phyloP scores from a whole-genome alignment of 306 rosid species.

The Sicyos edulis region DNA sequence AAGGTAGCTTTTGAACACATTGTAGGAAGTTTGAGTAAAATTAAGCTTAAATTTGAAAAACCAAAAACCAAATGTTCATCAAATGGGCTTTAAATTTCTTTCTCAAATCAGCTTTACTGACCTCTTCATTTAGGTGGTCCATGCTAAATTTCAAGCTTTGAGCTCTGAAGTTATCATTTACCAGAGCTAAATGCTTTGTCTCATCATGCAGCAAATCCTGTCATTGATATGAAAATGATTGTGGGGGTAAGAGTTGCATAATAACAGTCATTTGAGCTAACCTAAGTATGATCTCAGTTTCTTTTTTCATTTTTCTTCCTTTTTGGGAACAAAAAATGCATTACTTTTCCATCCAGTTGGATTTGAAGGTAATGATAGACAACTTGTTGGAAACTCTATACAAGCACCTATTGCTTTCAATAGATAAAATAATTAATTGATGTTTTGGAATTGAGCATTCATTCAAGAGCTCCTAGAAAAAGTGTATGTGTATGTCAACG shows the following conservation, averaged over 20 bases:
- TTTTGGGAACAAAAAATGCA: neutral
- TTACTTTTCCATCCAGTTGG: neutral
- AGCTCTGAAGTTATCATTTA: conserved; percentile 33
- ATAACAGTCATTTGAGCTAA: neutral
- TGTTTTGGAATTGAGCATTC: neutral
- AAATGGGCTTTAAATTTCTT: too few relatives aligned
- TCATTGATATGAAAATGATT: conserved; percentile 17
- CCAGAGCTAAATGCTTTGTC: conserved; percentile 46
- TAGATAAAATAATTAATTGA: neutral
- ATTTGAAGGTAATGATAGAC: neutral
- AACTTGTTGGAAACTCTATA: neutral
- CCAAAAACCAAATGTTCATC: too few relatives aligned
- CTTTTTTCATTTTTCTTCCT: neutral
- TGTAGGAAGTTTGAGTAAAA: too few relatives aligned
- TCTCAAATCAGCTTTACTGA: conserved; percentile 23
- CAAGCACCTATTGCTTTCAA: neutral
- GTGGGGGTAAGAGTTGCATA: conserved; percentile 7
- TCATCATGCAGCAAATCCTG: conserved; percentile 32
- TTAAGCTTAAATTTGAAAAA: too few relatives aligned
- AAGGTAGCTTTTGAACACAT: too few relatives aligned
- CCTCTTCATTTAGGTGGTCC: conserved; percentile 74
- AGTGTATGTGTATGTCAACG: neutral
- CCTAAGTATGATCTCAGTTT: neutral
- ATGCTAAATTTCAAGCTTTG: conserved; percentile 68
- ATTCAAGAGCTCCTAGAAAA: neutral